These are phyloP conservation scores for Spathaspora sp. DNA, from an alignment of 805 yeast genomes.

Conservation along the genomic window DNA sequence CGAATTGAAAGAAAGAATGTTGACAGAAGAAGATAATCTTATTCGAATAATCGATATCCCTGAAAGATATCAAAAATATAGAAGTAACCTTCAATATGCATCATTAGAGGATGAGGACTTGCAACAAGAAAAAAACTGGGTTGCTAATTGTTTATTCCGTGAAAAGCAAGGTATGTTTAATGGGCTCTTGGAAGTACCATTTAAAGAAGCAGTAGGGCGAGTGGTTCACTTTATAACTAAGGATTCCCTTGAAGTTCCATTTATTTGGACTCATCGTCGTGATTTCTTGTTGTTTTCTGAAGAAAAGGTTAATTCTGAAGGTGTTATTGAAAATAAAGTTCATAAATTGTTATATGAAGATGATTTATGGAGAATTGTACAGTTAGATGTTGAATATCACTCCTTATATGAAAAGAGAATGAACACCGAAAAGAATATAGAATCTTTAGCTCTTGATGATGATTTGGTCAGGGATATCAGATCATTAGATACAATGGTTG, in stretches of 20 bases:
- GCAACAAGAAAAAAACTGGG: constrained; percentile 74
- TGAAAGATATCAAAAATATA: constrained; percentile 81
- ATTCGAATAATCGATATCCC: constrained; percentile 88
- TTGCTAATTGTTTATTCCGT: constrained; percentile 56
- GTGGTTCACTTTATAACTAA: constrained; percentile 68
- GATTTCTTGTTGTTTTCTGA: constrained; percentile 71
- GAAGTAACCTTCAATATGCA: constrained; percentile 63
- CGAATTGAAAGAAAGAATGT: constrained; percentile 84
- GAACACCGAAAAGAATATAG: constrained; percentile 54
- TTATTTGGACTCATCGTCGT: constrained; percentile 92
- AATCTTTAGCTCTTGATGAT: constrained; percentile 55
- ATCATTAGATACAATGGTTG: constrained; percentile 62
- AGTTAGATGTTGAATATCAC: constrained; percentile 84
- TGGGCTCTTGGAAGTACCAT: constrained; percentile 44
- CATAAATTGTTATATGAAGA: constrained; percentile 65
- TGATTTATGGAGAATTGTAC: constrained; percentile 89
- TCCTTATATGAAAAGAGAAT: constrained; percentile 73
- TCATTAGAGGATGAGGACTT: constrained; percentile 70
- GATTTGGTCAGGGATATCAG: constrained; percentile 51
- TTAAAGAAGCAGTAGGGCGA: constrained; percentile 66
- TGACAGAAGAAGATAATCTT: constrained; percentile 87
- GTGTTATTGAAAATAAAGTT: constrained; percentile 31
- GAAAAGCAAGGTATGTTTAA: constrained; percentile 50
- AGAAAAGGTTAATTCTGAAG: constrained; percentile 38
- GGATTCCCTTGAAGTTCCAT: constrained; percentile 87